phyloP scores from a whole-genome alignment of 2,329 filamentous ascomycete species.

The Monilinia aucupariae region DNA sequence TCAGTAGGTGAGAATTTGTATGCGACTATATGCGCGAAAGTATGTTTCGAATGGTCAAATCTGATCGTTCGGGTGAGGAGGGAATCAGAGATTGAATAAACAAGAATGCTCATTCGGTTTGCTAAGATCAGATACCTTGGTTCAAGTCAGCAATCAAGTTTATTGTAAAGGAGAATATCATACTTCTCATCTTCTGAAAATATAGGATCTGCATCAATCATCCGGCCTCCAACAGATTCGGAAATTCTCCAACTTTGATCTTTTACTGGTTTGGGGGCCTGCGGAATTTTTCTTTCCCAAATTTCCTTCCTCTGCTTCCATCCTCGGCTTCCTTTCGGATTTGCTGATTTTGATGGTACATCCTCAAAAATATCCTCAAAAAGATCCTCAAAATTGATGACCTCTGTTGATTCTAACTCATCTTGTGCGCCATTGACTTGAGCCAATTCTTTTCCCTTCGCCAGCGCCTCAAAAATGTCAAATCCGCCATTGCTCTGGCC shows the following conservation, averaged over 20 bases:
- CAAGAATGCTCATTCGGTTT: conserved; percentile 68
- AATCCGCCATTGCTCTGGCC: conserved; percentile 27
- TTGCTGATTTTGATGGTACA: conserved; percentile 1
- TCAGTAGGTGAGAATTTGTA: conserved; percentile 40
- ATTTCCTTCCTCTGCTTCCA: conserved; percentile 15
- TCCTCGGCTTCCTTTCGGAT: conserved; percentile 2
- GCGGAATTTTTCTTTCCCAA: conserved; percentile 12
- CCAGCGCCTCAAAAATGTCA: conserved; percentile 28
- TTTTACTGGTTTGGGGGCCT: conserved; percentile 20
- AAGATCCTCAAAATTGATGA: conserved; percentile 20
- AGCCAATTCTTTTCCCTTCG: conserved; percentile 22
- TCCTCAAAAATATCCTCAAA: conserved; percentile 9
- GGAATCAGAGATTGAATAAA: conserved; percentile 78
- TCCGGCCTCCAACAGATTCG: conserved; percentile 59
- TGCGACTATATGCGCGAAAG: conserved; percentile 36
- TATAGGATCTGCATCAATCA: conserved; percentile 60
- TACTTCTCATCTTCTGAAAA: conserved; percentile 58
- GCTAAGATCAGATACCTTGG: conserved; percentile 64
- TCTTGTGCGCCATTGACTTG: conserved; percentile 24
- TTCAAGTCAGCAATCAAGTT: conserved; percentile 20
- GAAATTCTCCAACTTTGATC: conserved; percentile 51
- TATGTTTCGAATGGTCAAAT: conserved; percentile 26
- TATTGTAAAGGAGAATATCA: conserved; percentile 27
- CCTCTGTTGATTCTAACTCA: conserved; percentile 7
- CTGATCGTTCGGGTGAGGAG: conserved; percentile 69